phyloP scores from a whole-genome alignment of 176 grass and related monocot species.

The Tuctoria greenei region DNA sequence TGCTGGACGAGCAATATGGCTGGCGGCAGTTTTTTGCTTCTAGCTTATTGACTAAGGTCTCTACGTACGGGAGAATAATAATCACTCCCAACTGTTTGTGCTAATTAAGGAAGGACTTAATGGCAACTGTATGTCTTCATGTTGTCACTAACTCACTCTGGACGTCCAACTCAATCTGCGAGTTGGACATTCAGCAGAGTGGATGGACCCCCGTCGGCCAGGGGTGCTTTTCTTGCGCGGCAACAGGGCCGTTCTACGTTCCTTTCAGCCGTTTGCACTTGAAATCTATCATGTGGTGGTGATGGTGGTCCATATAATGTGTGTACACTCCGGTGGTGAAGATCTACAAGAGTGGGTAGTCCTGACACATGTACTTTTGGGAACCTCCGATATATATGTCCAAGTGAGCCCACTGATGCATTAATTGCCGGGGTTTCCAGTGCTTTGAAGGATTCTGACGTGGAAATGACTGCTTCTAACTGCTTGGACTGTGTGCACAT shows the following conservation, averaged over 20 bases:
- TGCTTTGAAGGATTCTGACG: not conserved
- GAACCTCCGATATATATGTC: too few relatives aligned
- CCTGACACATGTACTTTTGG: too few relatives aligned
- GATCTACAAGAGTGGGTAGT: too few relatives aligned
- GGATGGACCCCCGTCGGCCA: not conserved
- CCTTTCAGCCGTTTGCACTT: not conserved
- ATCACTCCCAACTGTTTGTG: constrained; percentile 11
- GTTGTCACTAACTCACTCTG: not conserved
- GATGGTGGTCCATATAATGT: constrained; percentile 6
- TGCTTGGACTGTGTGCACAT: too few relatives aligned
- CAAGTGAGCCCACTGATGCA: too few relatives aligned
- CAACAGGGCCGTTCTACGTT: constrained; percentile 6
- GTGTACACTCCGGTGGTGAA: not conserved
- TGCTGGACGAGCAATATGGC: not conserved
- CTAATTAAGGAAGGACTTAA: not conserved
- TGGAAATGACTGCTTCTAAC: not conserved
- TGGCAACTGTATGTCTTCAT: constrained; percentile 13
- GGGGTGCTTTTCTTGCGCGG: not conserved
- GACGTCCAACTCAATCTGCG: not conserved
- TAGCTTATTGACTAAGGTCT: constrained; percentile 17
- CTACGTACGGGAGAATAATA: not conserved
- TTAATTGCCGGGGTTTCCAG: too few relatives aligned
- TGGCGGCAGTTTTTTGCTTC: not conserved
- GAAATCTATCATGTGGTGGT: not conserved
- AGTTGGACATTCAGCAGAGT: not conserved